Evolutionary conservation across 441 rosid genomes (phyloP), one percentile per base, ranked within the genome.

Genomic region (Syzygium malaccense): DNA sequence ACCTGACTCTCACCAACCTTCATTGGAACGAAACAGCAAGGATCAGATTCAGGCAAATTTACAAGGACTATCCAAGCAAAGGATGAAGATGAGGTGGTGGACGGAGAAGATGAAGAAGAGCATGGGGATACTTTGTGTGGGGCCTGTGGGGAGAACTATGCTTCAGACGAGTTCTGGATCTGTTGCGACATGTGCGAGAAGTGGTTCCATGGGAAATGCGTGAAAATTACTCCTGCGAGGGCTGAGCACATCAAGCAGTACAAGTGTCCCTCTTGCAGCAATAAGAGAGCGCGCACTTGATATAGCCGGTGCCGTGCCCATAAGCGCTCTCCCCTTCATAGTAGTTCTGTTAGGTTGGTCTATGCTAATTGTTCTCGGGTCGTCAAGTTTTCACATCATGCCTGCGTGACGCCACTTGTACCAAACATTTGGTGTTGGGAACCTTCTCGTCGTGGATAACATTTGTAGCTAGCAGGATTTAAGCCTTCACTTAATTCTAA

Each of bases 171-270:
- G 51, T 75, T 75, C 83, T 75, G 83, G 51, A 85, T 25, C 62
- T 85, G 87, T 58, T 85, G 66, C 14, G 87, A 85, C 64, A 11
- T 85, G 26, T 85, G 87, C 7, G 87, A 85, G 87, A 55, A 85
- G 87, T 85, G 87, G 87, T 86, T 86, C 68, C 87, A 45, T 60
- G 87, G 79, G 71, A 86, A 86, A 58, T 86, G 87, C 30, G 87
- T 60, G 87, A 86, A 86, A 49, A 86, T 86, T 75, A 75, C 83
- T 75, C 83, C 83, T 7, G 83, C 83, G n/a, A 75, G n/a, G 51
- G 83, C 83, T 23, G 83, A 75, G 83, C 83, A 75, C 83, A 75
- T 75, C 51, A 41, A 75, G 83, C 83, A 75, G n/a, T 75, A 41
- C 83, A 75, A 75, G 51, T 75, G 83, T 75, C 83, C 83, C n/a